Conservation (phyloP, 2,329 filamentous ascomycete species). For the Colletotrichum sp. region DNA sequence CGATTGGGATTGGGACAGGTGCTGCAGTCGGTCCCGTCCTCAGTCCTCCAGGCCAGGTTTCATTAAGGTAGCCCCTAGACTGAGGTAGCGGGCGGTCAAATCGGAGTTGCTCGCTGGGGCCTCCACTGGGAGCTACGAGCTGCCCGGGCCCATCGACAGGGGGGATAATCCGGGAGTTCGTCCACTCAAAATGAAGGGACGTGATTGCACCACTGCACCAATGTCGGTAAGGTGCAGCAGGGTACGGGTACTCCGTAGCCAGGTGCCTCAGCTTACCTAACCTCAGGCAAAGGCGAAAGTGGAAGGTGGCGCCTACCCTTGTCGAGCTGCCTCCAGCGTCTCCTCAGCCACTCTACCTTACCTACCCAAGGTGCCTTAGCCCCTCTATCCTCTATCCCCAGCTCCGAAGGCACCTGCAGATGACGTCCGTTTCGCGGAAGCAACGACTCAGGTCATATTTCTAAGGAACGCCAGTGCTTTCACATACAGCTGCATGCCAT, state of each 20-base stretch:
- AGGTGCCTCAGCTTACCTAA: neutral
- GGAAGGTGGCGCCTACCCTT: neutral
- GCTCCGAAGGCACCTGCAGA: slow-evolving; percentile 16
- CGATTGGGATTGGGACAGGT: slow-evolving; percentile 15
- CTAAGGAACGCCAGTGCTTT: neutral
- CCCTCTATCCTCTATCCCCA: neutral
- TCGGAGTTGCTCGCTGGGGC: slow-evolving; percentile 11
- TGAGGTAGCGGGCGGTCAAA: slow-evolving; percentile 12
- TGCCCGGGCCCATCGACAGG: neutral
- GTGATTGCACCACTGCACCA: neutral
- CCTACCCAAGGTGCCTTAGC: neutral
- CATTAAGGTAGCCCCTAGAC: slow-evolving; percentile 15
- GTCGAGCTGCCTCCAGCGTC: neutral
- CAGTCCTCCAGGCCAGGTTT: slow-evolving; percentile 21
- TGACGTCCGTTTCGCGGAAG: slow-evolving; percentile 13
- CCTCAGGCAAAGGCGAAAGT: neutral
- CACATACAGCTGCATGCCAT: neutral
- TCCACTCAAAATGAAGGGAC: slow-evolving; percentile 6
- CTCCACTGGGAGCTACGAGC: neutral
- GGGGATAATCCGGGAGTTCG: slow-evolving; percentile 15
- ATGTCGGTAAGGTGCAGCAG: neutral
- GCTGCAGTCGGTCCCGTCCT: neutral
- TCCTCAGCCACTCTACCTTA: neutral
- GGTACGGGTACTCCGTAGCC: neutral
- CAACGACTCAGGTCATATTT: slow-evolving; percentile 8